A percentile compares a stretch with the other conserved stretches of the same genome.
Evolutionary conservation across 2,329 filamentous ascomycete genomes (phyloP).

Genomic region (Penicillium sp.): DNA sequence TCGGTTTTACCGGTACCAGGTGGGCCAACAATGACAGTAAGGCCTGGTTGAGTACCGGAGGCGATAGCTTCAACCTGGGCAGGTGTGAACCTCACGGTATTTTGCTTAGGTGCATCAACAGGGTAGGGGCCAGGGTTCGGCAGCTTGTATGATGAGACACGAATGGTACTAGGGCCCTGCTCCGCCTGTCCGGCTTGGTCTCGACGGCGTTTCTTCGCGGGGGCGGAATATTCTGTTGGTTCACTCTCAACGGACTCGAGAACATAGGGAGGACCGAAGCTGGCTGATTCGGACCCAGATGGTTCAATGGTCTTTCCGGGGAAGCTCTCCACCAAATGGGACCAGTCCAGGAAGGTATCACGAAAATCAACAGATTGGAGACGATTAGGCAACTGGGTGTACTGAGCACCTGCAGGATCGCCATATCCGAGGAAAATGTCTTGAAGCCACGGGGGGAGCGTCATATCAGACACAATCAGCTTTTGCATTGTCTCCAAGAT

Average conservation of each 20-base stretch:
- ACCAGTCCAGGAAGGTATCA: conserved; percentile 94
- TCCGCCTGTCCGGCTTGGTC: conserved; percentile 68
- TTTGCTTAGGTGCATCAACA: conserved; percentile 76
- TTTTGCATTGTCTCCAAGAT: conserved; percentile 88
- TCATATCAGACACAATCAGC: conserved; percentile 79
- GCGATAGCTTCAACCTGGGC: conserved; percentile 89
- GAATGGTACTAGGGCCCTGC: conserved; percentile 65
- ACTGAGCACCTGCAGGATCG: conserved; percentile 82
- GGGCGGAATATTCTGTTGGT: conserved; percentile 53
- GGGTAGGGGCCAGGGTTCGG: conserved; percentile 88
- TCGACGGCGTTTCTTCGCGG: conserved; percentile 83
- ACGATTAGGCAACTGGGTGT: conserved; percentile 76
- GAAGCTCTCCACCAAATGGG: conserved; percentile 85
- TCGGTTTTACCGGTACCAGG: conserved; percentile 99
- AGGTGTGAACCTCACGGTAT: conserved; percentile 83
- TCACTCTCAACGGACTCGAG: conserved; percentile 64
- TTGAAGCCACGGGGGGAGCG: conserved; percentile 86
- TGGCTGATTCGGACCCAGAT: conserved; percentile 66
- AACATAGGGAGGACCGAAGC: conserved; percentile 85
- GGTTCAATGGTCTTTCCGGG: conserved; percentile 86
- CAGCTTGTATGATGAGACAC: conserved; percentile 86
- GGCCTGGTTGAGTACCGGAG: conserved; percentile 88
- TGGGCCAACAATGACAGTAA: conserved; percentile 91
- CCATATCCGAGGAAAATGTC: conserved; percentile 98
- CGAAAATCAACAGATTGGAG: conserved; percentile 81